A percentile compares a stretch with the other conserved stretches of the same genome.
These are phyloP conservation scores for Scytalidium sp. DNA, from an alignment of 2,329 filamentous ascomycete species.

Conservation along the genomic window DNA sequence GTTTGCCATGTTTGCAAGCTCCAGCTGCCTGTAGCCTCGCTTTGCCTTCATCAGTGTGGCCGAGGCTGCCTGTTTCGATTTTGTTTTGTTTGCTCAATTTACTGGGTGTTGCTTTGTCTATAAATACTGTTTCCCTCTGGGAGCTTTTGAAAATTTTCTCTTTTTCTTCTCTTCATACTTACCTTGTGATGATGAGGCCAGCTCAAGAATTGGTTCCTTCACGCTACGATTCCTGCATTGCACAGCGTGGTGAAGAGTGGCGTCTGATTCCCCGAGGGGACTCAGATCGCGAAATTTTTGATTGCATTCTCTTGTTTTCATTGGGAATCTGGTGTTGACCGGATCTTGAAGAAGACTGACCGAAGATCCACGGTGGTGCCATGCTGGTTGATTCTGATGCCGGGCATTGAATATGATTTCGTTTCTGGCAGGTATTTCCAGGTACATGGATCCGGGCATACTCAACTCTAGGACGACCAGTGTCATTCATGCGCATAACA, in stretches of 20 bases:
- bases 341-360: conserved; percentile 17
- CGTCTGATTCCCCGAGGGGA: conserved; percentile 46
- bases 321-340: conserved; percentile 12
- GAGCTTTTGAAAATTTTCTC: neutral
- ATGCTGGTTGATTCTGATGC: no score
- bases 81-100: neutral
- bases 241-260: conserved; percentile 46
- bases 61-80: neutral
- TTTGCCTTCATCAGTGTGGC: no score
- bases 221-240: conserved; percentile 48
- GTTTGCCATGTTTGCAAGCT: neutral
- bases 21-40: no score
- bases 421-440: no score
- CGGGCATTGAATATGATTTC: no score
- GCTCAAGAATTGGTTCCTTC: conserved; percentile 21
- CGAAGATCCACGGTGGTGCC: neutral
- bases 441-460: no score
- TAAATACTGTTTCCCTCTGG: neutral
- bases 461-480: no score
- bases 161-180: conserved; percentile 16
- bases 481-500: no score
- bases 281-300: conserved; percentile 49
- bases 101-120: no score
- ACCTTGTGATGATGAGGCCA: conserved; percentile 12
- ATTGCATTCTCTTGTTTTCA: conserved; percentile 32